Evolutionary conservation across 805 yeast genomes (phyloP).

Genomic region (Blastobotrys parvus): DNA sequence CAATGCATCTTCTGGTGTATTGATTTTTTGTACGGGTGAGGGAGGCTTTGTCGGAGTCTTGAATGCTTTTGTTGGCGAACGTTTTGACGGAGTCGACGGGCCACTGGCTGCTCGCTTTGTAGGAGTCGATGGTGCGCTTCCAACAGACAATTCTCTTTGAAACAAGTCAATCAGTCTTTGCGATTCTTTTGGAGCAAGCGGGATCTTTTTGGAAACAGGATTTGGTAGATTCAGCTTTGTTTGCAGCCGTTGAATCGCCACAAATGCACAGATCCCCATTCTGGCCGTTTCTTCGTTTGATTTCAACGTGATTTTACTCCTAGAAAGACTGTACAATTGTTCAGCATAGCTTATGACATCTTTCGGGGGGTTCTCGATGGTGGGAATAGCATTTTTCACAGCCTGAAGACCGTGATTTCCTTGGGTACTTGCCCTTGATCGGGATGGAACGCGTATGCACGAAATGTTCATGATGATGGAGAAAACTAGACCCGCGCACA

Average conservation of each 20-base stretch:
- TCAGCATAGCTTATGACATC: neutral
- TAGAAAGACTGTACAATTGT: neutral
- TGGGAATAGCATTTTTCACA: neutral
- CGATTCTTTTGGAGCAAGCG: neutral
- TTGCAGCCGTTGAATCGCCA: neutral
- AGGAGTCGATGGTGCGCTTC: neutral
- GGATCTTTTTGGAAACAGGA: neutral
- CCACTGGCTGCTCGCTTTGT: neutral
- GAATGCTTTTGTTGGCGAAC: neutral
- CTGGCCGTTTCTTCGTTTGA: neutral
- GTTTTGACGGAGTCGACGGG: neutral
- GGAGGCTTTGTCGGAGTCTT: neutral
- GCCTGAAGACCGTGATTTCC: too few species aligned
- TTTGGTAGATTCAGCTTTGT: neutral
- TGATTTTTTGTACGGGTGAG: neutral
- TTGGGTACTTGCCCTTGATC: too few species aligned
- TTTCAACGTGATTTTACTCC: neutral
- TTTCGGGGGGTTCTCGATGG: neutral
- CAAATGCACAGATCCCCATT: neutral
- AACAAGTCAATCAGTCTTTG: neutral
- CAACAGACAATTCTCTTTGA: neutral
- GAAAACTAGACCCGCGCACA: too few species aligned
- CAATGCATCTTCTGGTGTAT: neutral
- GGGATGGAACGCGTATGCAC: too few species aligned
- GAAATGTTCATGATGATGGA: too few species aligned